Evolutionary conservation across 371 early-diverging fungal genomes (phyloP), one percentile per base, ranked within the genome.

Genomic region (Umbelopsis sp.): DNA sequence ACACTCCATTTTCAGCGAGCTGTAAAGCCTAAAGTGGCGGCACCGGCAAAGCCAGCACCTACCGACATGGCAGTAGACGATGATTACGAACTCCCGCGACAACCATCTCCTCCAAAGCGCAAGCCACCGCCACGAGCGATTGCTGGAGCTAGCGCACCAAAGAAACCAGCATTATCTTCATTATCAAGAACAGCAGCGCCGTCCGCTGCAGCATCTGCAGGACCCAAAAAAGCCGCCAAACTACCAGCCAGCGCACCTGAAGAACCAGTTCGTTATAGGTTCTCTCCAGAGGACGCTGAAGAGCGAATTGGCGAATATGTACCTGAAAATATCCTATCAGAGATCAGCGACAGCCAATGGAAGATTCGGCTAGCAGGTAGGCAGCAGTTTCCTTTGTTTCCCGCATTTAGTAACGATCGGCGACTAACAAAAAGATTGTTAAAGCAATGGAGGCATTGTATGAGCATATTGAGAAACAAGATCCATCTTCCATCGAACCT

Each of bases 291-390:
- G 65, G 87, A 89, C 44, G 86, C 85, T 37, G 93, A 89, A 66
- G 90, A 86, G 4, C 78, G 76, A 48, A 83, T 90, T n/a, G 86
- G 84, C 8, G 90, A 87, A 25, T 84, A 81, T 38, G 76, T 94
- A 62, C 84, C 92, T 0, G 86, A 80, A 37, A 76, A 77, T 3
- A 74, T 90, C 22, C 76, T 93, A 67, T 78, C 77, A 3, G 87
- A 90, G 38, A 73, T 97, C 50, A 78, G 79, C 0, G 91, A 92
- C 68, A 76, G 89, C 1, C 85, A 84, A 65, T 98, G 98, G 98
- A 98, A 98, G 75, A 80, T 85, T 4, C 82, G 98, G 20, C 77
- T 97, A 70, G 94, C 90, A 70, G 88, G 84, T 79, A 70, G 29
- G 65, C 4, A 35, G n/a, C 14, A 63, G 22, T 35, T 16, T 16